Evolutionary conservation across 768 basidiomycete species (phyloP).

Genomic region (Leccinellum rugosiceps): DNA sequence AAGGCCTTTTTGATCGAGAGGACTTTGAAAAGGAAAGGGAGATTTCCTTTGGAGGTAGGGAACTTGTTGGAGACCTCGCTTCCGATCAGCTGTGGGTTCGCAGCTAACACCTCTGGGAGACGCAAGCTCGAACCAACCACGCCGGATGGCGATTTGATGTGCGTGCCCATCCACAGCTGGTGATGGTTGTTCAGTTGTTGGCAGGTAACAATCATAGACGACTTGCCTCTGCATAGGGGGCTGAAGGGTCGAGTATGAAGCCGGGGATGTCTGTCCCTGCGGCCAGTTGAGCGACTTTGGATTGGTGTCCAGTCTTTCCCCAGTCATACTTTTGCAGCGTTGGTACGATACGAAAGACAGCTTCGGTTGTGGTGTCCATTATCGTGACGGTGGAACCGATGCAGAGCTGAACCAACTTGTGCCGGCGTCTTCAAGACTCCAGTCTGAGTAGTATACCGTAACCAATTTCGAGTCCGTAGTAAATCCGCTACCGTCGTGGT

Average conservation of each 20-base stretch:
- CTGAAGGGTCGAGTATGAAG: conserved; percentile 64
- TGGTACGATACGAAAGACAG: conserved; percentile 77
- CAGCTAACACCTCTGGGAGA: conserved; percentile 59
- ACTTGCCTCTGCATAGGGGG: conserved; percentile 91
- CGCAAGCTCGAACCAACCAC: conserved; percentile 44
- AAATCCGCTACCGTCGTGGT: not conserved
- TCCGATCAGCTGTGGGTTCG: conserved; percentile 70
- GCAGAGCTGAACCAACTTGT: not conserved
- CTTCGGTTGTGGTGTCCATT: conserved; percentile 25
- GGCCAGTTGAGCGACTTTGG: conserved; percentile 88
- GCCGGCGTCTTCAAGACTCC: not conserved
- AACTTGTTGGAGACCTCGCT: conserved; percentile 51
- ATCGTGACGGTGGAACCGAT: conserved; percentile 11
- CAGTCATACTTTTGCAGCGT: conserved; percentile 92
- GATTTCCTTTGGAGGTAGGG: conserved; percentile 55
- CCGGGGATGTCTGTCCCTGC: conserved; percentile 54
- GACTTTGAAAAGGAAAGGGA: conserved; percentile 92
- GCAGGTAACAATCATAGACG: not conserved
- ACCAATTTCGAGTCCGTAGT: not conserved
- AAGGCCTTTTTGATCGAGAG: conserved; percentile 86
- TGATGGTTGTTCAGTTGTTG: not conserved
- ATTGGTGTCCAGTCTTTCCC: conserved; percentile 80
- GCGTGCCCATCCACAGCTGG: conserved; percentile 99
- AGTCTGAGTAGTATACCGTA: not conserved
- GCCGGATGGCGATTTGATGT: conserved; percentile 67